Conservation (phyloP, 129 eudicot genomes). For the sunflower (Helianthus annuus) region HanXRQr2.0-SUNRISE NC_035437.2:165915742-165916241, state of each 20-base stretch:
- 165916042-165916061: too few relatives aligned
- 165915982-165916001: conserved; percentile 95
- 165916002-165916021: conserved; percentile 94
- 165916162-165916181: too few relatives aligned
- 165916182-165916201: too few relatives aligned
- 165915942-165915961: conserved; percentile 96
- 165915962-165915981: conserved; percentile 79
- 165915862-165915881: conserved; percentile 45
- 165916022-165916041: background rate
- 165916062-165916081: too few relatives aligned
- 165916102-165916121: too few relatives aligned
- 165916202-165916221: too few relatives aligned
- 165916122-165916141: too few relatives aligned
- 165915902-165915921: background rate
- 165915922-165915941: background rate
- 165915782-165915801: conserved; percentile 43
- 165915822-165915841: conserved; percentile 87
- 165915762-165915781: background rate
- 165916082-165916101: too few relatives aligned
- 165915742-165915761: background rate
- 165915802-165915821: conserved; percentile 76
- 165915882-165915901: background rate
- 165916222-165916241: too few relatives aligned
- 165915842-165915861: conserved; percentile 92
- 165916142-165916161: too few relatives aligned